A percentile compares a stretch with the other conserved stretches of the same genome.
These are phyloP conservation scores for Chalciporus sphaerocephalus DNA, from an alignment of 768 basidiomycete genomes.

Conservation along the genomic window DNA sequence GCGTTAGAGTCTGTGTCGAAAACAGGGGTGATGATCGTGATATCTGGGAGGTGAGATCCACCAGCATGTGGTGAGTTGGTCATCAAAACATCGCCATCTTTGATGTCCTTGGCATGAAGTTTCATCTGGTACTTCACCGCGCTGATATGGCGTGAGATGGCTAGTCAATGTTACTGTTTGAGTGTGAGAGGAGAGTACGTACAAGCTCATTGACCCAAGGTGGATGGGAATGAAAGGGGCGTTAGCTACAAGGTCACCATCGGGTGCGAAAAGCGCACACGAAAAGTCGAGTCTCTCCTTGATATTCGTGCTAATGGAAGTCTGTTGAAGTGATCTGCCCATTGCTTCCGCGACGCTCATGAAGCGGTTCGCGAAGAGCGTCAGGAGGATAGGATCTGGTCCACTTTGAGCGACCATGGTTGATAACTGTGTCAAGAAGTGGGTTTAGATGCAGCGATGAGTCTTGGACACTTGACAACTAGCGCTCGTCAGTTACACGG, in stretches of 20 bases:
- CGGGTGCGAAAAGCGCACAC: conserved; percentile 92
- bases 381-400: conserved; percentile 83
- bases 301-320: conserved; percentile 89
- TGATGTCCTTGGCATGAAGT: conserved; percentile 60
- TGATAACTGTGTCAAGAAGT: background rate
- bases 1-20: conserved; percentile 60
- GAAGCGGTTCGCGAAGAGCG: conserved; percentile 92
- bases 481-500: no score
- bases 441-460: background rate
- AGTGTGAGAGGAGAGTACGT: conserved; percentile 28
- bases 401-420: conserved; percentile 28
- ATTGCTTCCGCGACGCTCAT: conserved; percentile 98
- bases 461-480: background rate
- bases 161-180: background rate
- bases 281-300: conserved; percentile 94
- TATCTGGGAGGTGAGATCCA: conserved; percentile 84
- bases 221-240: conserved; percentile 90
- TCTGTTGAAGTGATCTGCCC: conserved; percentile 87
- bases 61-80: conserved; percentile 88
- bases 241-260: conserved; percentile 92
- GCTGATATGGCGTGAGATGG: conserved; percentile 30
- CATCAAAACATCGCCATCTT: conserved; percentile 91
- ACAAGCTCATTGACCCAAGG: conserved; percentile 89
- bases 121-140: conserved; percentile 90
- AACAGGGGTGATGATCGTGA: conserved; percentile 91